These are phyloP conservation scores for Pittosporum tobira DNA, from an alignment of 129 eudicot species.

Conservation along the genomic window DNA sequence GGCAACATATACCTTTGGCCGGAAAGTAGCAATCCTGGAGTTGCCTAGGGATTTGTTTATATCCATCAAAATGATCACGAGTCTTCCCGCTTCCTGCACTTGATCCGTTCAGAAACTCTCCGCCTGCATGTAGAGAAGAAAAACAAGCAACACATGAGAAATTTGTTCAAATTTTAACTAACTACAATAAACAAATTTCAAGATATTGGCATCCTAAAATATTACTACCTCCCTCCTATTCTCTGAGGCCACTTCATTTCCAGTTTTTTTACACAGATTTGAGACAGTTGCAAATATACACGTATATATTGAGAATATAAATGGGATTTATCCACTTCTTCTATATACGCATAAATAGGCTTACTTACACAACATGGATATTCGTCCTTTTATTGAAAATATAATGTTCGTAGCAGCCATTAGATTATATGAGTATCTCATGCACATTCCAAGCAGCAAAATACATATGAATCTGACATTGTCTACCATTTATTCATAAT, in stretches of 20 bases:
- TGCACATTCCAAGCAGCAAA: background rate
- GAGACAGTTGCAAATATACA: too few species aligned
- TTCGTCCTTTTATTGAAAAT: background rate
- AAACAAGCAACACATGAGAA: constrained; percentile 14
- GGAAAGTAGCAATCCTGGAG: constrained; percentile 6
- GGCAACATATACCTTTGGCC: constrained; percentile 27
- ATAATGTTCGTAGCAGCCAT: background rate
- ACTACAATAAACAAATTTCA: background rate
- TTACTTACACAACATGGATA: too few species aligned
- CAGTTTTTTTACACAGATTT: too few species aligned
- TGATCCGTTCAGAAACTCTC: constrained; percentile 20
- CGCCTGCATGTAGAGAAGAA: constrained; percentile 26
- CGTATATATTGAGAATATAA: too few species aligned
- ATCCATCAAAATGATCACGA: constrained; percentile 12
- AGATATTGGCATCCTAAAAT: too few species aligned
- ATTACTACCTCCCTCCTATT: too few species aligned
- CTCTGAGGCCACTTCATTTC: too few species aligned
- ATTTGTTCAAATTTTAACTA: background rate
- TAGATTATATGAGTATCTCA: background rate
- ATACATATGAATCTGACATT: background rate
- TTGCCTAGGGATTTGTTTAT: constrained; percentile 23
- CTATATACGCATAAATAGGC: too few species aligned
- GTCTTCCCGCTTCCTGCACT: constrained; percentile 22
- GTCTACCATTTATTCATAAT: background rate
- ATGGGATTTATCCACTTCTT: too few species aligned